phyloP scores from a whole-genome alignment of 495 filamentous ascomycete genomes.

The Glonium stellatum region DNA sequence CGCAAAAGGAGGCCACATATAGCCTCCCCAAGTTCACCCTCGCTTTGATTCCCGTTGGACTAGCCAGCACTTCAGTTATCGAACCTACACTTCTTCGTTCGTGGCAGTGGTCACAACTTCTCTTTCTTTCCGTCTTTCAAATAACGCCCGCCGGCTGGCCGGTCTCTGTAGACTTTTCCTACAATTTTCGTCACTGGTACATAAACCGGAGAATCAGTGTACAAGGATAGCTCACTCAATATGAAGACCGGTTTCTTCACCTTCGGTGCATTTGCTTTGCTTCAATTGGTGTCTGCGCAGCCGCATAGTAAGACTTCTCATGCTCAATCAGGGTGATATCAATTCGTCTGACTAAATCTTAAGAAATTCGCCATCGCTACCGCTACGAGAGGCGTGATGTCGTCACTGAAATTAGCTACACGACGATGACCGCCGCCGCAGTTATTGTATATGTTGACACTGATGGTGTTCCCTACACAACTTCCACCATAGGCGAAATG shows the following conservation, averaged over 20 bases:
- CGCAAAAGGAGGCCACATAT: neutral
- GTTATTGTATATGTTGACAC: constrained; percentile 62
- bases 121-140: neutral
- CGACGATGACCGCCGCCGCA: constrained; percentile 34
- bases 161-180: constrained; percentile 9
- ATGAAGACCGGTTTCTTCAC: constrained; percentile 40
- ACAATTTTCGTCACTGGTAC: constrained; percentile 11
- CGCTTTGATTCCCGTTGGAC: neutral
- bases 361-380: constrained; percentile 35
- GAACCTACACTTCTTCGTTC: neutral
- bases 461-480: constrained; percentile 46
- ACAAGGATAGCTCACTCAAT: constrained; percentile 9
- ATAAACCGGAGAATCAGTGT: constrained; percentile 10
- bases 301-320: constrained; percentile 37
- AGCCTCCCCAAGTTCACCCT: too few species aligned
- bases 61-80: neutral
- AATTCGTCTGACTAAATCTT: too few species aligned
- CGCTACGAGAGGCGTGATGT: constrained; percentile 31
- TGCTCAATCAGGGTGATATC: too few species aligned
- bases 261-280: constrained; percentile 28
- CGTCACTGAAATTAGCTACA: constrained; percentile 36
- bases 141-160: constrained; percentile 23
- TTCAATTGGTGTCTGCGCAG: constrained; percentile 39
- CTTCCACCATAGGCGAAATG: constrained; percentile 10
- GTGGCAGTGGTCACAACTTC: neutral